Base-by-base conservation (phyloP, 495 filamentous ascomycete species). In the Penicillium macrosclerotiorum region DNA sequence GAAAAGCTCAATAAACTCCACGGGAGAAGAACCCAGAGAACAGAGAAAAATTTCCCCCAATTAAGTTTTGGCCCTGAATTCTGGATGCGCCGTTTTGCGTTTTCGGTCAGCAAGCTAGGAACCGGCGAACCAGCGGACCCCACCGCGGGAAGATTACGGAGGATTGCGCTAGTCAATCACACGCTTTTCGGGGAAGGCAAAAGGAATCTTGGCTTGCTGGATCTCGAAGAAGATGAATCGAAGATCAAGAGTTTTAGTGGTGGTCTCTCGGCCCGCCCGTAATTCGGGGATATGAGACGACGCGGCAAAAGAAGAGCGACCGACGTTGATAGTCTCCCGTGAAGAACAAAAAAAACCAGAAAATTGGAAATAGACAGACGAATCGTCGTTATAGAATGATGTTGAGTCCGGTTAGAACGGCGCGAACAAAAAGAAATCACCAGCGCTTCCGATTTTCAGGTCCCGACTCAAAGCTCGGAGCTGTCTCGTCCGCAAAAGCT, bases 141-240 rank as follows among this genome's bases (percentile, higher is more conserved):
- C 52, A 27, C 16, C 17, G 45, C 52, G 52, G 52, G 27, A 55
- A 55, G 37, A 42, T 41, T 47, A 55, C 47, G 51, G 51, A 49
- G 20, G 32, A 14, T 8, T 19, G 42, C 42, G 29, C 40, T 41
- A 30, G 14, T 16, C 24, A 12, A 12, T 41, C 7, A 19, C 14
- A 11, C 37, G 25, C 14, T 38, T 23, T 14, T 13, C 22, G 23
- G 5, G 14, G 20, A 14, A 12, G 36, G 36, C 22, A 25, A 25
- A 8, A 22, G 20, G 36, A 22, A 38, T 24, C 19, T 38, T 16
- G 25, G 25, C 9, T 13, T 24, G 36, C 20, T 19, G 18, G 22
- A 9, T 23, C 20, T n/a, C n/a, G n/a, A 37, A 20, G 22, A 13
- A 8, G 12, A 19, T 7, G 19, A 13, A 22, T 37, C 20, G n/a